Conservation (phyloP, 2,329 filamentous ascomycete genomes). For the Delphinella strobiligena region DNA sequence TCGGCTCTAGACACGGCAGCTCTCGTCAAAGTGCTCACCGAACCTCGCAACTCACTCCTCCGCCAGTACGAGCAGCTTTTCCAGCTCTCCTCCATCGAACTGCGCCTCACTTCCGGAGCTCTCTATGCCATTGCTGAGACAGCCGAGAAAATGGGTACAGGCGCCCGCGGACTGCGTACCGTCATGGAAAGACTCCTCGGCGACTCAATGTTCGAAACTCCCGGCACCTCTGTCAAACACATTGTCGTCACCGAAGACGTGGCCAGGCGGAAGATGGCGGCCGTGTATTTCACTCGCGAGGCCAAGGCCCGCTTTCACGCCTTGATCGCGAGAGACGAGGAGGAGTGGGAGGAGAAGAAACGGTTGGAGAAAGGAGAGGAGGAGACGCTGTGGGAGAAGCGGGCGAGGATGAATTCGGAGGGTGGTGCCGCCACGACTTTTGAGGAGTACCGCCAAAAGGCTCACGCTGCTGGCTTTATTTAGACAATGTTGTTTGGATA, state of each 20-base stretch:
- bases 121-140: conserved; percentile 71
- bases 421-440: conserved; percentile 25
- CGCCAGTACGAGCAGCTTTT: conserved; percentile 86
- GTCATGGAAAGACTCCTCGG: conserved; percentile 36
- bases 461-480: conserved; percentile 21
- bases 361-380: conserved; percentile 15
- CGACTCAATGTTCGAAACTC: conserved; percentile 36
- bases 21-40: conserved; percentile 78
- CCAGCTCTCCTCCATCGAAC: conserved; percentile 60
- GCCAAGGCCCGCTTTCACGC: conserved; percentile 25
- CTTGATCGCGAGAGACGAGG: conserved; percentile 31
- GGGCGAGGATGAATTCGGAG: conserved; percentile 17
- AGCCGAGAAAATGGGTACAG: conserved; percentile 57
- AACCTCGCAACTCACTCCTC: conserved; percentile 78
- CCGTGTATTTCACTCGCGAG: conserved; percentile 32
- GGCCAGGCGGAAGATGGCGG: conserved; percentile 28
- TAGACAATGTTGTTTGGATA: too few species aligned
- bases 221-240: conserved; percentile 32
- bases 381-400: conserved; percentile 16
- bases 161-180: conserved; percentile 39
- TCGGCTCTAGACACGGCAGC: conserved; percentile 56
- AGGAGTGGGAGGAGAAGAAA: conserved; percentile 31
- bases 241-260: conserved; percentile 35
- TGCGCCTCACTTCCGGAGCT: conserved; percentile 73
- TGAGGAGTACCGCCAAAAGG: conserved; percentile 35